phyloP scores from a whole-genome alignment of 2,329 filamentous ascomycete genomes.

The Bimuria novae-zelandiae region DNA sequence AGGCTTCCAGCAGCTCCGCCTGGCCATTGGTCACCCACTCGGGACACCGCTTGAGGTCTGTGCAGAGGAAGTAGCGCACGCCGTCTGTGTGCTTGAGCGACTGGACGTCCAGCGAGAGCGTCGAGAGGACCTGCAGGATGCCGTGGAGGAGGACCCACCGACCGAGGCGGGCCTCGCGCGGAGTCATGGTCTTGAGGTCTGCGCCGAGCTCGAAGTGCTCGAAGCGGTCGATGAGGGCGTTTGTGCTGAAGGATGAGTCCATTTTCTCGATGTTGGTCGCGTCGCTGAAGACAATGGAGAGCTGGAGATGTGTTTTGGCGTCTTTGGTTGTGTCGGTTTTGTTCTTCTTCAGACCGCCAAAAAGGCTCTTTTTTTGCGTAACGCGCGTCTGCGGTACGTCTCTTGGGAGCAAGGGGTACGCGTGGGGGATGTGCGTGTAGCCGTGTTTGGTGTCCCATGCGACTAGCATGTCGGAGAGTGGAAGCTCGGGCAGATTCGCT shows the following conservation, averaged over 20 bases:
- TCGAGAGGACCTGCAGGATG: slow-evolving; percentile 49
- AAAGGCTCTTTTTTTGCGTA: slow-evolving; percentile 42
- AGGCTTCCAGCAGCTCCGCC: slow-evolving; percentile 33
- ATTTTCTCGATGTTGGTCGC: slow-evolving; percentile 48
- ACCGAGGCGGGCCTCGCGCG: slow-evolving; percentile 49
- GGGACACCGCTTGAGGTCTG: slow-evolving; percentile 43
- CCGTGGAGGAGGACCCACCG: slow-evolving; percentile 52
- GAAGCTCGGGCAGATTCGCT: slow-evolving; percentile 57
- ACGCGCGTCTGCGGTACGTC: slow-evolving; percentile 32
- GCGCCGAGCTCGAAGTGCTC: slow-evolving; percentile 47
- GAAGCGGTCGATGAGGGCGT: slow-evolving; percentile 48
- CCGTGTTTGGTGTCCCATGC: slow-evolving; percentile 66
- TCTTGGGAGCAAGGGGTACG: slow-evolving; percentile 66
- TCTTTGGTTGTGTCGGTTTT: slow-evolving; percentile 41
- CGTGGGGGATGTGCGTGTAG: slow-evolving; percentile 59
- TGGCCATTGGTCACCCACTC: slow-evolving; percentile 42
- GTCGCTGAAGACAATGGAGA: slow-evolving; percentile 46
- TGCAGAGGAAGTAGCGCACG: slow-evolving; percentile 48
- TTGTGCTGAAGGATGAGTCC: slow-evolving; percentile 44
- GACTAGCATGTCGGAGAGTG: slow-evolving; percentile 68
- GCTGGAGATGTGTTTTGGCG: slow-evolving; percentile 46
- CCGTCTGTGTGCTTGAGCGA: slow-evolving; percentile 44
- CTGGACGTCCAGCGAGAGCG: slow-evolving; percentile 48
- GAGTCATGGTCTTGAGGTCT: slow-evolving; percentile 37
- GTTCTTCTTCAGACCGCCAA: slow-evolving; percentile 42